These are phyloP conservation scores for Phytophthora sp. DNA, from an alignment of 352 stramenopile genomes.

Conservation along the genomic window DNA sequence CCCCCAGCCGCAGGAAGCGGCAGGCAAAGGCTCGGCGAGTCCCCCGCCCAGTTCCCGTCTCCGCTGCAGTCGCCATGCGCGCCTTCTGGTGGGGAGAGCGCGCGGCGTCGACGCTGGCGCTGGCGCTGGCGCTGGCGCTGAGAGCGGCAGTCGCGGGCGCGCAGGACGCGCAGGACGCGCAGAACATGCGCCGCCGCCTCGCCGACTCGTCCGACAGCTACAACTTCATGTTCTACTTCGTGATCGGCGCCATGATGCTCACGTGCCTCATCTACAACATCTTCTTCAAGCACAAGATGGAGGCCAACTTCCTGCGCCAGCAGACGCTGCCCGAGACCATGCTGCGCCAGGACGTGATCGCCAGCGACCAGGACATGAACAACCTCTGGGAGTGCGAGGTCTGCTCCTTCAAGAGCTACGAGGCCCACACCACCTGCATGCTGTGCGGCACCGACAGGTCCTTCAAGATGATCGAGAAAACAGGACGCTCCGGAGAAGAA, in stretches of 20 bases:
- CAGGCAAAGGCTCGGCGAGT: neutral
- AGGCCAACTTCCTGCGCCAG: constrained; percentile 72
- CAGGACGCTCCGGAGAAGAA: constrained; percentile 36
- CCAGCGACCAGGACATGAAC: constrained; percentile 87
- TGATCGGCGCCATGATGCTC: constrained; percentile 88
- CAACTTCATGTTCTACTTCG: constrained; percentile 92
- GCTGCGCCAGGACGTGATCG: constrained; percentile 87
- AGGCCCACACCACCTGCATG: constrained; percentile 87
- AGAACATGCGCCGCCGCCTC: constrained; percentile 27
- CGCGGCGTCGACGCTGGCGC: neutral
- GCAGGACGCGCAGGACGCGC: no score
- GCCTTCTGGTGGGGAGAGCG: constrained; percentile 21
- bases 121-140: neutral
- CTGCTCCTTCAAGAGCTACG: constrained; percentile 93
- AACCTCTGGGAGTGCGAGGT: constrained; percentile 92
- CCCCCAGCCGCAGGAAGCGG: constrained; percentile 1
- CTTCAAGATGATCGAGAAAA: constrained; percentile 76
- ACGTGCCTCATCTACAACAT: constrained; percentile 90
- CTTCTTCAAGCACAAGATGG: constrained; percentile 88
- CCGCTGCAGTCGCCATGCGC: constrained; percentile 23
- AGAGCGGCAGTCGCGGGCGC: no score
- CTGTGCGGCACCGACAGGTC: constrained; percentile 87
- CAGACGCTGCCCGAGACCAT: constrained; percentile 83
- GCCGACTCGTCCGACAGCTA: constrained; percentile 65
- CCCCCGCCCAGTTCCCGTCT: no score